Conservation (phyloP, 768 basidiomycete species). For the Collybiopsis luxurians region DNA sequence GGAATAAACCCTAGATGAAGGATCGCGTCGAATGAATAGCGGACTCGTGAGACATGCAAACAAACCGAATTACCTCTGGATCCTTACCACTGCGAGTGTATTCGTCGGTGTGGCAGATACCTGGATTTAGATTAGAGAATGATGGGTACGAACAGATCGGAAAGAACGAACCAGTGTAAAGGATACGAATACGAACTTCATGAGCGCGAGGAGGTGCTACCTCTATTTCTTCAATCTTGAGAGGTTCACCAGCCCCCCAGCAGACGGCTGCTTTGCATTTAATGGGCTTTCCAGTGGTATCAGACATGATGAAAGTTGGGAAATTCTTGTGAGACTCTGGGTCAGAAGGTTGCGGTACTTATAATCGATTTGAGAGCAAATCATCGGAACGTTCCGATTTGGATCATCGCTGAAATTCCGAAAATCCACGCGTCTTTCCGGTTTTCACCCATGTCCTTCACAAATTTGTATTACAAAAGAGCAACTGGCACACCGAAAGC, state of each 20-base stretch:
- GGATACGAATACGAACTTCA: slow-evolving; percentile 92
- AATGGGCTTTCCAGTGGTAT: slow-evolving; percentile 75
- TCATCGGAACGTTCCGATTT: neutral
- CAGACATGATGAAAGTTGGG: slow-evolving; percentile 53
- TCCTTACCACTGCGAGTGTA: slow-evolving; percentile 97
- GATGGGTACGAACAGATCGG: slow-evolving; percentile 3
- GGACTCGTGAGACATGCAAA: neutral
- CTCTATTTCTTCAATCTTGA: slow-evolving; percentile 89
- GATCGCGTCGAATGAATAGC: slow-evolving; percentile 11
- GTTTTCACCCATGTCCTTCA: slow-evolving; percentile 55
- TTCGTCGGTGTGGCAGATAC: slow-evolving; percentile 97
- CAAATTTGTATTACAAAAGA: slow-evolving; percentile 90
- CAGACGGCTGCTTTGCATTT: slow-evolving; percentile 92
- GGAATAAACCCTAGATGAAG: slow-evolving; percentile 71
- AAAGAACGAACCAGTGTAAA: slow-evolving; percentile 71
- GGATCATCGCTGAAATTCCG: no score
- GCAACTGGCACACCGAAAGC: slow-evolving; percentile 74
- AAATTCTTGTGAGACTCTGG: neutral
- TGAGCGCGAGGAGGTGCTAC: slow-evolving; percentile 87
- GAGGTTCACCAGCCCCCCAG: slow-evolving; percentile 87
- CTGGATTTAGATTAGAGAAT: slow-evolving; percentile 32
- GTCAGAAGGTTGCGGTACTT: slow-evolving; percentile 2
- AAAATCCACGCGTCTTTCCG: neutral
- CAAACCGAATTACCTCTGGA: slow-evolving; percentile 63
- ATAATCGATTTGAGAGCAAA: neutral